Conservation (phyloP, 164 flowering plant genomes). For the Aristolochia californica region DNA sequence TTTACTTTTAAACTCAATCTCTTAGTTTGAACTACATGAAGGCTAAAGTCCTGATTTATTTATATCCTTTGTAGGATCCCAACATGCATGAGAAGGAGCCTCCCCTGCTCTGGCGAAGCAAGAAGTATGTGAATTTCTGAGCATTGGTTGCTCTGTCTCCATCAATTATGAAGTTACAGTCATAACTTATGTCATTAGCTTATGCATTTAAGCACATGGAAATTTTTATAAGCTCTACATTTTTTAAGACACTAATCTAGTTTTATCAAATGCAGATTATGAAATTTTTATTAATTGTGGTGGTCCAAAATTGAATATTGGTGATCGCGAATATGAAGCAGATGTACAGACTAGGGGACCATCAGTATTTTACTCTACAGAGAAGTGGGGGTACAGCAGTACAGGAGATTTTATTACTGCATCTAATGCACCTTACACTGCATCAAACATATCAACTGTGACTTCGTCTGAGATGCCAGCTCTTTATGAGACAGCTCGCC, state of each 20-base stretch:
- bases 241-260: background rate
- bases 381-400: constrained; percentile 14
- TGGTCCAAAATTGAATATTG: constrained; percentile 19
- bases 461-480: constrained; percentile 7
- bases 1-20: background rate
- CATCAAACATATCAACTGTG: background rate
- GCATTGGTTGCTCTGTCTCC: too few relatives aligned
- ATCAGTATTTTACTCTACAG: background rate
- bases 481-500: constrained; percentile 49
- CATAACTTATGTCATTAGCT: too few relatives aligned
- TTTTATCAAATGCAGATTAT: constrained; percentile 29
- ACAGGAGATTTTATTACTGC: constrained; percentile 6
- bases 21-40: background rate
- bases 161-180: too few relatives aligned
- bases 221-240: background rate
- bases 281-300: constrained; percentile 74
- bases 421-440: background rate
- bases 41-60: background rate
- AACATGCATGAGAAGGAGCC: constrained; percentile 60
- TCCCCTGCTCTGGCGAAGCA: constrained; percentile 39
- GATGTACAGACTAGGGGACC: constrained; percentile 5
- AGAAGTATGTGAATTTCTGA: constrained; percentile 26
- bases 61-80: constrained; percentile 14
- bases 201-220: background rate
- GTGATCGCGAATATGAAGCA: constrained; percentile 1